These are phyloP conservation scores for Candida taoyuanica DNA, from an alignment of 805 yeast genomes.

Conservation along the genomic window DNA sequence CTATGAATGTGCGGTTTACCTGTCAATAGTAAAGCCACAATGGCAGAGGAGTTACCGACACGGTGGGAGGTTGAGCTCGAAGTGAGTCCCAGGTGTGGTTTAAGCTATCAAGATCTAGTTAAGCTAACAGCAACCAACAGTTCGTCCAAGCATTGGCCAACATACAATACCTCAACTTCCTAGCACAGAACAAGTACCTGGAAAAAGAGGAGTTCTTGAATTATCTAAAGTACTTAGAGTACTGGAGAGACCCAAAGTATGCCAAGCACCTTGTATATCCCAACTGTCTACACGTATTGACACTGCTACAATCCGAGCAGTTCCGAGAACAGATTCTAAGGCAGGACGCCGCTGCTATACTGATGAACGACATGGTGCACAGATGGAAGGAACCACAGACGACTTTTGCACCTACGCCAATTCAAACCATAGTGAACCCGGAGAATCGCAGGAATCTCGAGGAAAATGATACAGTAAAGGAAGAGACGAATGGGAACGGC, in stretches of 20 bases:
- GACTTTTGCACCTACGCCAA: constrained; percentile 26
- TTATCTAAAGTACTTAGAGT: constrained; percentile 75
- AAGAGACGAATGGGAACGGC: constrained; percentile 1
- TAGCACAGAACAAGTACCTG: constrained; percentile 79
- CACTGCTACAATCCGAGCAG: constrained; percentile 39
- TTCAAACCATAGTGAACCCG: constrained; percentile 5
- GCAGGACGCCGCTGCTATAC: constrained; percentile 50
- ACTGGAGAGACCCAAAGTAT: constrained; percentile 76
- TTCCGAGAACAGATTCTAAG: constrained; percentile 53
- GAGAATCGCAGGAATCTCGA: constrained; percentile 1
- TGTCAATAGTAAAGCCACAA: neutral
- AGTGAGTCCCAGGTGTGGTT: constrained; percentile 42
- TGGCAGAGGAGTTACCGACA: constrained; percentile 48
- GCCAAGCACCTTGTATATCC: constrained; percentile 76
- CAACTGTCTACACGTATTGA: constrained; percentile 77
- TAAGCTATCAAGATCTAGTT: too few relatives aligned
- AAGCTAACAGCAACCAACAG: constrained; percentile 28
- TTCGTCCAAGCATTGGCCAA: constrained; percentile 91
- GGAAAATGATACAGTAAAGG: neutral
- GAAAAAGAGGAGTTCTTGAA: constrained; percentile 67
- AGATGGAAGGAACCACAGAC: constrained; percentile 44
- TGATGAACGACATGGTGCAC: constrained; percentile 73
- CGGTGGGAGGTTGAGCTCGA: constrained; percentile 89
- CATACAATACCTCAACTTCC: constrained; percentile 77
- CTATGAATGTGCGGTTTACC: too few relatives aligned